Conservation (phyloP, 2,329 filamentous ascomycete species). For the Verticillium nubilum region DNA sequence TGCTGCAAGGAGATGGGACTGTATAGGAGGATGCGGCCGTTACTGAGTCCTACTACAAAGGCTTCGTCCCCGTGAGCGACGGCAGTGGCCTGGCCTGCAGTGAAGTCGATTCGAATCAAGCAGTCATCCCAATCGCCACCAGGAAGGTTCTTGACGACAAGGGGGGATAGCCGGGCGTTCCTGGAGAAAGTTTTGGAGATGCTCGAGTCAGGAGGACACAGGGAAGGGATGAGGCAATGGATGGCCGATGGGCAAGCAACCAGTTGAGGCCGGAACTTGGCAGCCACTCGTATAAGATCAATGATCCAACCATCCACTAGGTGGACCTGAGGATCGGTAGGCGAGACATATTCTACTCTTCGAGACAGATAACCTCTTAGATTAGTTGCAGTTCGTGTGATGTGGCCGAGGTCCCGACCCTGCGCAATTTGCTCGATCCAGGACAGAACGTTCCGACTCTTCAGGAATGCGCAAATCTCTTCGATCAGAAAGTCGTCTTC, state of each 20-base stretch:
- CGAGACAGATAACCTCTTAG: slow-evolving; percentile 21
- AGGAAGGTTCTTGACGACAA: slow-evolving; percentile 17
- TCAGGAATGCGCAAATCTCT: slow-evolving; percentile 56
- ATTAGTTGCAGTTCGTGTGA: slow-evolving; percentile 22
- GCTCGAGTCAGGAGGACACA: slow-evolving; percentile 25
- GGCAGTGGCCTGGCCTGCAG: slow-evolving; percentile 15
- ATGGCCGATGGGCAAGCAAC: slow-evolving; percentile 25
- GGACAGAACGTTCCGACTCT: slow-evolving; percentile 27
- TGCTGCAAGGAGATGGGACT: slow-evolving; percentile 16
- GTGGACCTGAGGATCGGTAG: slow-evolving; percentile 14
- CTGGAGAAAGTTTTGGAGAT: slow-evolving; percentile 17
- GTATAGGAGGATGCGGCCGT: slow-evolving; percentile 23
- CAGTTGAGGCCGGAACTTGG: slow-evolving; percentile 24
- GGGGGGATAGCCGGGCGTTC: neutral
- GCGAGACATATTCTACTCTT: slow-evolving; percentile 16
- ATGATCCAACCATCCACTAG: slow-evolving; percentile 21
- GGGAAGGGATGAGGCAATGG: slow-evolving; percentile 21
- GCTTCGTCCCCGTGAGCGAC: slow-evolving; percentile 17
- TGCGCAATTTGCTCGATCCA: slow-evolving; percentile 25
- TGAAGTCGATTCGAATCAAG: slow-evolving; percentile 21
- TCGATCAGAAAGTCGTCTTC: slow-evolving; percentile 32
- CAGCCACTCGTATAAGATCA: slow-evolving; percentile 24
- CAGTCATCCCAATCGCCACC: slow-evolving; percentile 25
- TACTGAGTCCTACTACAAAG: slow-evolving; percentile 23
- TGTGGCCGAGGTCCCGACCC: slow-evolving; percentile 13